These are phyloP conservation scores for Carex cristatella DNA, from an alignment of 176 grass and related monocot genomes.

Conservation along the genomic window DNA sequence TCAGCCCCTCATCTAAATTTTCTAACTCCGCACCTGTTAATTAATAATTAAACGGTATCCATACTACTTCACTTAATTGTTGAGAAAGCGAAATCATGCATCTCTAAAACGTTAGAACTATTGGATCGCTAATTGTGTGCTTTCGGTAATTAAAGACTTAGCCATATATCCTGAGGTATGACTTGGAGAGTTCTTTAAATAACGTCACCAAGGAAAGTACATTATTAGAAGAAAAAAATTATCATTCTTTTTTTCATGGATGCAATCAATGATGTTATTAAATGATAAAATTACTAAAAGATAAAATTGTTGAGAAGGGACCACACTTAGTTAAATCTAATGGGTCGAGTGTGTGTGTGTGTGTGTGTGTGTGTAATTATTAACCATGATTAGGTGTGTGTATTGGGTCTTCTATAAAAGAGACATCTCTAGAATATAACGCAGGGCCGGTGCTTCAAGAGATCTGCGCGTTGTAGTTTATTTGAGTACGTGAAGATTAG, in stretches of 20 bases:
- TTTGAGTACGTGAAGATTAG: too few relatives aligned
- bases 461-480: too few relatives aligned
- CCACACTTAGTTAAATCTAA: background rate
- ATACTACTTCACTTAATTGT: background rate
- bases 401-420: too few relatives aligned
- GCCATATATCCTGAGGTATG: background rate
- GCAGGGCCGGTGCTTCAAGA: too few relatives aligned
- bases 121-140: background rate
- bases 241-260: background rate
- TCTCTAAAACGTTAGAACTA: background rate
- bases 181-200: background rate
- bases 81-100: background rate
- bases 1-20: too few relatives aligned
- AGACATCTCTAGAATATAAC: too few relatives aligned
- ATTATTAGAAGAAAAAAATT: background rate
- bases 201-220: background rate
- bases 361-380: background rate
- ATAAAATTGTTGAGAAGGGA: background rate
- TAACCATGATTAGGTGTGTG: background rate
- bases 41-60: background rate
- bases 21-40: too few relatives aligned
- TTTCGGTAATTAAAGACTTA: background rate
- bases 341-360: background rate
- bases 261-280: background rate
- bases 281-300: background rate